A percentile compares a stretch with the other conserved stretches of the same genome.
Evolutionary conservation across 768 basidiomycete genomes (phyloP).

Genomic region (Boletus edulis): DNA sequence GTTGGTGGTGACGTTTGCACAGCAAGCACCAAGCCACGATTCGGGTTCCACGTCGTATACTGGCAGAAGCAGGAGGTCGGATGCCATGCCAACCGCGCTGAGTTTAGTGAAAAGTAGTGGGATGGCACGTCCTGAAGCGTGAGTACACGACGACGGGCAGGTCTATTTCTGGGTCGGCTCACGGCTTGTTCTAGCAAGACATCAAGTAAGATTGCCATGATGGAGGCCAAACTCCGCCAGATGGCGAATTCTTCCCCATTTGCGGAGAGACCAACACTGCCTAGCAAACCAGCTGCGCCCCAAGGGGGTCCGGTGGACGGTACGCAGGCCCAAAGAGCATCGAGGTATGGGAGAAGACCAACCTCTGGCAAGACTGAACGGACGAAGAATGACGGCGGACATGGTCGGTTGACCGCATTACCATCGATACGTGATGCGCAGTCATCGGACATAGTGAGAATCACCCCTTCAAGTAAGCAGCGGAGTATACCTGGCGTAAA

Average conservation of each 20-base stretch:
- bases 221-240: conserved; percentile 92
- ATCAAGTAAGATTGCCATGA: conserved; percentile 84
- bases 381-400: conserved; percentile 1
- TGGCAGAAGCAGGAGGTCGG: conserved; percentile 43
- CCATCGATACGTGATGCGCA: conserved; percentile 7
- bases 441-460: conserved; percentile 14
- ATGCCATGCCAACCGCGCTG: conserved; percentile 77
- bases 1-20: conserved; percentile 87
- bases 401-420: neutral
- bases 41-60: conserved; percentile 32
- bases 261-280: conserved; percentile 20
- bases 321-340: conserved; percentile 1
- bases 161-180: conserved; percentile 7
- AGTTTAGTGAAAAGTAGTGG: conserved; percentile 80
- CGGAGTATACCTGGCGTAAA: conserved; percentile 33
- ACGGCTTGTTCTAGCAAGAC: conserved; percentile 48
- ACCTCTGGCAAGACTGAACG: neutral
- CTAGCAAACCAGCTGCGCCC: conserved; percentile 17
- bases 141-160: conserved; percentile 12
- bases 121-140: conserved; percentile 49
- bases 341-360: neutral
- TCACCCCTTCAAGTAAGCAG: conserved; percentile 18
- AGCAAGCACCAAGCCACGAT: conserved; percentile 62
- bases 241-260: conserved; percentile 47
- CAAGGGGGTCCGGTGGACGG: neutral